These are phyloP conservation scores for Bothriochloa decipiens DNA, from an alignment of 176 grass and related monocot species.

Conservation along the genomic window DNA sequence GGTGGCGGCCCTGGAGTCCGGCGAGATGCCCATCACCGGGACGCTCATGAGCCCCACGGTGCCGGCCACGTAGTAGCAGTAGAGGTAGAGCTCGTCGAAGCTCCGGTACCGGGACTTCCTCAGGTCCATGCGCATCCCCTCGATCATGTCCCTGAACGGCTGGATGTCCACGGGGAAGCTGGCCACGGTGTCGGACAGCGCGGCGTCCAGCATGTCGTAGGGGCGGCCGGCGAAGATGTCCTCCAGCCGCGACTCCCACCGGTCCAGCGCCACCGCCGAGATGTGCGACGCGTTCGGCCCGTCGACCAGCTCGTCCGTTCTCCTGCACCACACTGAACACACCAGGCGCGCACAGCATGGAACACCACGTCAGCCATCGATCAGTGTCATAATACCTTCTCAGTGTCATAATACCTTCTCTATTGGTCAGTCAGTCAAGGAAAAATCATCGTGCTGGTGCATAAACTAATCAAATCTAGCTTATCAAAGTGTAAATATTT, in stretches of 20 bases:
- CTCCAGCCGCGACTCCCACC: conserved; percentile 86
- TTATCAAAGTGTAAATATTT: background rate
- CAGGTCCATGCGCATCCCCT: conserved; percentile 94
- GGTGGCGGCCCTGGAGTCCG: conserved; percentile 50
- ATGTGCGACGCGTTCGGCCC: conserved; percentile 89
- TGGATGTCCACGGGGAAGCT: conserved; percentile 78
- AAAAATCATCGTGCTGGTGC: background rate
- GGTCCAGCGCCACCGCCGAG: conserved; percentile 74
- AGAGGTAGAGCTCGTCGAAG: conserved; percentile 94
- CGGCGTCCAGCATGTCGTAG: conserved; percentile 97
- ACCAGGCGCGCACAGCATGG: background rate
- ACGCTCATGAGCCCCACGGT: conserved; percentile 91
- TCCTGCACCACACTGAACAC: conserved; percentile 86
- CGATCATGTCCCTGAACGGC: conserved; percentile 97
- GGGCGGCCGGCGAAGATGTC: conserved; percentile 74
- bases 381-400: background rate
- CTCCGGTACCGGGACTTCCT: conserved; percentile 68
- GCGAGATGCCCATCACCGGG: conserved; percentile 88
- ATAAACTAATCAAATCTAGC: background rate
- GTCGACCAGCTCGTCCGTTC: conserved; percentile 92
- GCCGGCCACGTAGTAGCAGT: conserved; percentile 95
- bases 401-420: background rate
- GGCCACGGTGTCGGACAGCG: conserved; percentile 71
- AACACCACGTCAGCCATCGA: background rate
- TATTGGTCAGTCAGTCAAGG: background rate